A percentile compares a stretch with the other conserved stretches of the same genome.
Evolutionary conservation across 1,284 basidiomycete species (phyloP).

Genomic region (Tylopilus orsonianus): DNA sequence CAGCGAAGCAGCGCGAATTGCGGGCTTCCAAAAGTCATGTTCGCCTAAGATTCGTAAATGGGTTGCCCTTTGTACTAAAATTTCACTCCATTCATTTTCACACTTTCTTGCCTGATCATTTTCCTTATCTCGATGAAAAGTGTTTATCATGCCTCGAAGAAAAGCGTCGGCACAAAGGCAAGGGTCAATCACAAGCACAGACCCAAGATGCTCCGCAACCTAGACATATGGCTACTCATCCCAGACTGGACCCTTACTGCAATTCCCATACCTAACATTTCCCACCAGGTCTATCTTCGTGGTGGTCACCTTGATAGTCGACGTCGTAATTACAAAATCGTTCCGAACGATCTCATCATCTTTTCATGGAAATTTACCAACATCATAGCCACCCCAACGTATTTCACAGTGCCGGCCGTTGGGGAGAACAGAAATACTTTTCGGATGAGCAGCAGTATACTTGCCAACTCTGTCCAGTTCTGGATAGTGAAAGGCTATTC

Average conservation of each 20-base stretch:
- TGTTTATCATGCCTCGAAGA: too few species aligned
- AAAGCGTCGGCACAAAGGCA: slow-evolving; percentile 9
- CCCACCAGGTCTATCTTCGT: slow-evolving; percentile 70
- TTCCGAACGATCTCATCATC: slow-evolving; percentile 68
- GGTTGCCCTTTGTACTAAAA: neutral
- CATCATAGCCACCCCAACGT: slow-evolving; percentile 64
- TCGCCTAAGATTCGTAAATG: neutral
- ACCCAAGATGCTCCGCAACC: slow-evolving; percentile 6
- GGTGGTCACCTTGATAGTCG: slow-evolving; percentile 77
- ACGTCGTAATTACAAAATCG: slow-evolving; percentile 89
- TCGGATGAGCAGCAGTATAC: slow-evolving; percentile 78
- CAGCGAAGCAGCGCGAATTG: too few species aligned
- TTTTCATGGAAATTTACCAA: slow-evolving; percentile 87
- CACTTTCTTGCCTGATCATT: too few species aligned
- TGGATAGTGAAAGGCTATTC: too few species aligned
- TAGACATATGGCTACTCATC: slow-evolving; percentile 5
- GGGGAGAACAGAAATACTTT: slow-evolving; percentile 87
- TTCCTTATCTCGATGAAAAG: too few species aligned
- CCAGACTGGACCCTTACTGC: slow-evolving; percentile 14
- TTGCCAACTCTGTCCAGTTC: too few species aligned
- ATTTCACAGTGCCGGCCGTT: slow-evolving; percentile 77
- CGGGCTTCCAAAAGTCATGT: too few species aligned
- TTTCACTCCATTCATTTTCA: neutral
- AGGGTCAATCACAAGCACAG: slow-evolving; percentile 6
- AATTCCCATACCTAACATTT: slow-evolving; percentile 40